Conservation (phyloP, 441 rosid species). For the Eutrema salsugineum region DNA sequence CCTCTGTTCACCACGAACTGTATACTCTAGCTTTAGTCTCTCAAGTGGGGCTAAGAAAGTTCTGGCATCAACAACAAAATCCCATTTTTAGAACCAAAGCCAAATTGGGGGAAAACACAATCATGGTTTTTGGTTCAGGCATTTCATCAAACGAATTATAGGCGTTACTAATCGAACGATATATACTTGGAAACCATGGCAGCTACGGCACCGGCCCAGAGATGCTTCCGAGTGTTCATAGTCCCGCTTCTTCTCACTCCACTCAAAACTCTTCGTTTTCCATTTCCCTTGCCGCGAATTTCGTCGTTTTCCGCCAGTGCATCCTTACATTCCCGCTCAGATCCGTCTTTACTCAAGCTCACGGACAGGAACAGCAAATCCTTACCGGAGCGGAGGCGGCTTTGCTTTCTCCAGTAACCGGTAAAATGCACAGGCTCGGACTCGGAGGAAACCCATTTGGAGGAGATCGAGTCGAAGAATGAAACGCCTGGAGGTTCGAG, state of each 20-base stretch:
- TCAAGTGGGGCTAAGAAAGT: conserved; percentile 86
- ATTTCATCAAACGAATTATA: conserved; percentile 18
- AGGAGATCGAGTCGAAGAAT: conserved; percentile 41
- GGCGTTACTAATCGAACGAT: not conserved
- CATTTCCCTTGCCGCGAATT: conserved; percentile 9
- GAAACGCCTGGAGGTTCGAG: conserved; percentile 48
- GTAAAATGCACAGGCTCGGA: conserved; percentile 12
- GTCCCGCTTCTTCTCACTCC: conserved; percentile 42
- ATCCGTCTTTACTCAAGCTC: conserved; percentile 50
- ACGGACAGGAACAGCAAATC: conserved; percentile 42
- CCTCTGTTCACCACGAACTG: conserved; percentile 75
- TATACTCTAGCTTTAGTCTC: conserved; percentile 84
- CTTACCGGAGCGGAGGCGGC: conserved; percentile 14
- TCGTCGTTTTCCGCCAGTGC: conserved; percentile 33
- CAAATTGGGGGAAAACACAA: not conserved
- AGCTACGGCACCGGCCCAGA: conserved; percentile 86
- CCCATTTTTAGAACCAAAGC: not conserved
- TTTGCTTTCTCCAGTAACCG: conserved; percentile 25
- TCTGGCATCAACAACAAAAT: conserved; percentile 33
- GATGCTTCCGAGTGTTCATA: conserved; percentile 66
- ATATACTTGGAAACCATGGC: conserved; percentile 80
- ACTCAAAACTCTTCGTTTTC: conserved; percentile 27
- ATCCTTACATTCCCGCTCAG: conserved; percentile 29
- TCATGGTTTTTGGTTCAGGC: conserved; percentile 5
- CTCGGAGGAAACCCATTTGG: conserved; percentile 20